phyloP scores from a whole-genome alignment of 108 stramenopile species.

The Seminavis robusta region DNA sequence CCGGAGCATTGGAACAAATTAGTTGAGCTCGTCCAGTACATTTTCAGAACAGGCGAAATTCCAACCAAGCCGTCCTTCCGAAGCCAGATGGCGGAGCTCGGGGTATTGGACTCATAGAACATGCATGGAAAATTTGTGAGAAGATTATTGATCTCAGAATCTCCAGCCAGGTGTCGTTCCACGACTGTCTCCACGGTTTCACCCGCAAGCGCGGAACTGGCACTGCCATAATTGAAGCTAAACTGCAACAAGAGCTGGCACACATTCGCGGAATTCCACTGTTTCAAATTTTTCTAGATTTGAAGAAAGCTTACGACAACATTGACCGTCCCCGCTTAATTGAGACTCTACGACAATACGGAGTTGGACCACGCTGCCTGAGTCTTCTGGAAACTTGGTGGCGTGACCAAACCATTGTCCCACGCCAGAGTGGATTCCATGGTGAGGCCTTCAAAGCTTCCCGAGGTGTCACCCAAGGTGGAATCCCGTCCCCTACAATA shows the following conservation, averaged over 20 bases:
- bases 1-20: too few relatives aligned
- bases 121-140: constrained; percentile 10
- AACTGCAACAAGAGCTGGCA: constrained; percentile 17
- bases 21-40: too few relatives aligned
- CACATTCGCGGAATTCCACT: constrained; percentile 1
- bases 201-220: constrained; percentile 11
- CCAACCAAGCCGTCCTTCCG: too few relatives aligned
- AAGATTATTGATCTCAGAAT: constrained; percentile 9
- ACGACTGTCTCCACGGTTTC: background rate
- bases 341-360: constrained; percentile 9
- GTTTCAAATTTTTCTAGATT: constrained; percentile 11
- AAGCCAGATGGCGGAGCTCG: constrained; percentile 13
- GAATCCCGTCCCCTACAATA: constrained; percentile 13
- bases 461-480: constrained; percentile 31
- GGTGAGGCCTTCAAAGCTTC: constrained; percentile 17
- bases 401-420: too few relatives aligned
- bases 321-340: constrained; percentile 13
- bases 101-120: constrained; percentile 15
- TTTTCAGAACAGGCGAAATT: too few relatives aligned
- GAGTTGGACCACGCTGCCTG: constrained; percentile 8
- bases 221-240: constrained; percentile 17
- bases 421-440: constrained; percentile 7
- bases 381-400: constrained; percentile 9
- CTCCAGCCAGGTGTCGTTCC: too few relatives aligned
- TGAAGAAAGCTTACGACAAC: constrained; percentile 17